Evolutionary conservation across 441 rosid genomes (phyloP).

Genomic region (Gossypium laxum): DNA sequence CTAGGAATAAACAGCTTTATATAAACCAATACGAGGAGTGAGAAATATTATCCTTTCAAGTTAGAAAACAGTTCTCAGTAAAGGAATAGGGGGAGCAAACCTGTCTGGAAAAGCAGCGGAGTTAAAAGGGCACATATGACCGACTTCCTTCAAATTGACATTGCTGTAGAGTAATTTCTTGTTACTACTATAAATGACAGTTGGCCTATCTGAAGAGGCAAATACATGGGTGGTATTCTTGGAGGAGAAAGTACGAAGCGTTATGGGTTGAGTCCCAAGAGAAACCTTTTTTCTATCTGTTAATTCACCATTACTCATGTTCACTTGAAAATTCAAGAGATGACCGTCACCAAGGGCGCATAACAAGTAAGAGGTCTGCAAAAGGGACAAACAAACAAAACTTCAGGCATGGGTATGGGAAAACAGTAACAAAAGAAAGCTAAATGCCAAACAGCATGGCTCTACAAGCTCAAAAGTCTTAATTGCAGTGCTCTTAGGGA

Average conservation of each 20-base stretch:
- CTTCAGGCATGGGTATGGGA: neutral
- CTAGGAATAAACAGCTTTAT: neutral
- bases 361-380: conserved; percentile 75
- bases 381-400: neutral
- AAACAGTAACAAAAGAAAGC: neutral
- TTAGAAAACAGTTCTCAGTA: neutral
- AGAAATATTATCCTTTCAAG: neutral
- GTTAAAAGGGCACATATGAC: conserved; percentile 96
- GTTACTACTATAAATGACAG: conserved; percentile 95
- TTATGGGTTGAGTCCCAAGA: conserved; percentile 89
- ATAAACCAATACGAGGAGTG: neutral
- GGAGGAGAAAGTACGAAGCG: conserved; percentile 91
- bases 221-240: conserved; percentile 84
- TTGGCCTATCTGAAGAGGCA: conserved; percentile 97
- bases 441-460: neutral
- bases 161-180: conserved; percentile 91
- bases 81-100: conserved; percentile 23
- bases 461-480: neutral
- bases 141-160: conserved; percentile 91
- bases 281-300: conserved; percentile 87
- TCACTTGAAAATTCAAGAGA: conserved; percentile 75
- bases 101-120: conserved; percentile 98
- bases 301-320: conserved; percentile 66
- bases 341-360: conserved; percentile 99
- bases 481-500: neutral